phyloP scores from a whole-genome alignment of 805 yeast species.

The Peterozyma toletana region DNA sequence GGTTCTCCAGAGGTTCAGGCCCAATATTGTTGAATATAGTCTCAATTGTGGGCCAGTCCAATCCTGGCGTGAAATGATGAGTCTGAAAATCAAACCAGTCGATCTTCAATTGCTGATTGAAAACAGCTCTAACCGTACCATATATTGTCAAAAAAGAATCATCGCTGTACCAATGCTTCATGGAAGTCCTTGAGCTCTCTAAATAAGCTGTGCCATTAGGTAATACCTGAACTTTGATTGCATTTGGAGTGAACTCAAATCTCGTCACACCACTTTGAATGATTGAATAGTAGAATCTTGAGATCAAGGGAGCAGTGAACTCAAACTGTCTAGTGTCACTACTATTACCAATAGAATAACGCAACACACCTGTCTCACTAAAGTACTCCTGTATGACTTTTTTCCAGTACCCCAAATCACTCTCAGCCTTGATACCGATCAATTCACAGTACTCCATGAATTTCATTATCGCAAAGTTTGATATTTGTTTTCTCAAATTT shows the following conservation, averaged over 20 bases:
- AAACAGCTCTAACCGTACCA: slow-evolving; percentile 55
- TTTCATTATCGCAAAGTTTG: slow-evolving; percentile 12
- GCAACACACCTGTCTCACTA: slow-evolving; percentile 40
- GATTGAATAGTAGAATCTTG: slow-evolving; percentile 49
- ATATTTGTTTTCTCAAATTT: slow-evolving; percentile 11
- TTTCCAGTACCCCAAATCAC: slow-evolving; percentile 40
- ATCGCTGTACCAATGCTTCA: slow-evolving; percentile 51
- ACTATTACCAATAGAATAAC: slow-evolving; percentile 36
- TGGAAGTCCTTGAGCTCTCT: slow-evolving; percentile 42
- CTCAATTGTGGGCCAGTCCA: slow-evolving; percentile 40
- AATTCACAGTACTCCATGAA: slow-evolving; percentile 11
- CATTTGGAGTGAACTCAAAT: slow-evolving; percentile 43
- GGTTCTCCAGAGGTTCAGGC: slow-evolving; percentile 5
- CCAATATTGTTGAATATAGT: slow-evolving; percentile 26
- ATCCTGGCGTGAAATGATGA: slow-evolving; percentile 36
- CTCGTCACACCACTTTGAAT: slow-evolving; percentile 43
- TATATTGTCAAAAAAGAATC: slow-evolving; percentile 61
- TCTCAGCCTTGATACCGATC: slow-evolving; percentile 10
- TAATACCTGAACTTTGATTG: slow-evolving; percentile 43
- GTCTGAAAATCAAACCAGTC: slow-evolving; percentile 66
- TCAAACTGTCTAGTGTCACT: slow-evolving; percentile 51
- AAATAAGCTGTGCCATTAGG: slow-evolving; percentile 46
- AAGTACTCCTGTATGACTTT: slow-evolving; percentile 42
- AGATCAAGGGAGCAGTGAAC: slow-evolving; percentile 56
- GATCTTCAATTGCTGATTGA: slow-evolving; percentile 55